These are phyloP conservation scores for Fraxinus angustifolia DNA, from an alignment of 305 asterid species.

Conservation along the genomic window DNA sequence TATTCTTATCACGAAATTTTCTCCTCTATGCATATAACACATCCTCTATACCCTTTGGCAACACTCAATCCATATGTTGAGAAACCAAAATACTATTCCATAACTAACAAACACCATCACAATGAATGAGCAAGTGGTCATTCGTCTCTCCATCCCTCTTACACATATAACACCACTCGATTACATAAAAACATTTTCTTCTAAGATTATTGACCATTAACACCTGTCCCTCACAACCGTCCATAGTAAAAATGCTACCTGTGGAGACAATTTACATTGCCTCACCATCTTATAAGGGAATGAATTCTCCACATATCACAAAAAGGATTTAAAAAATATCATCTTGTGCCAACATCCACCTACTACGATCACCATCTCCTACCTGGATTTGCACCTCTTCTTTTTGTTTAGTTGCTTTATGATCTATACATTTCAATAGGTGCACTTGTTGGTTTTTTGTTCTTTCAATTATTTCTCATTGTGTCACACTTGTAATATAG, in stretches of 20 bases:
- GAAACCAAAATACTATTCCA: too few relatives aligned
- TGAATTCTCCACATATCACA: neutral
- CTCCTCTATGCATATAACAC: neutral
- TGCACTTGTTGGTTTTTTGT: neutral
- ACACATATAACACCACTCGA: neutral
- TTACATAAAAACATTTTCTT: neutral
- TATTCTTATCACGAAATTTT: neutral
- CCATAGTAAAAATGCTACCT: too few relatives aligned
- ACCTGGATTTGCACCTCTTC: conserved; percentile 1
- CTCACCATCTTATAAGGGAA: neutral
- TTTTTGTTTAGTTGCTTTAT: neutral
- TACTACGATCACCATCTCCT: neutral
- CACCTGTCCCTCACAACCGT: neutral
- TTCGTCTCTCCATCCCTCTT: neutral
- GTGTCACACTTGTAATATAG: conserved; percentile 6
- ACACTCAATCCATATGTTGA: too few relatives aligned
- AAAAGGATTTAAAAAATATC: neutral
- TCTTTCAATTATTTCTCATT: conserved; percentile 10
- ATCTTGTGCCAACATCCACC: neutral
- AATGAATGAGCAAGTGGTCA: neutral
- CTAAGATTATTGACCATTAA: neutral
- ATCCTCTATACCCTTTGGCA: too few relatives aligned
- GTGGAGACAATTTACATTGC: neutral
- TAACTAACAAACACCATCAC: too few relatives aligned
- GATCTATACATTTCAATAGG: neutral